phyloP scores from a whole-genome alignment of 2,329 filamentous ascomycete genomes.

The Colletotrichum karsti region DNA sequence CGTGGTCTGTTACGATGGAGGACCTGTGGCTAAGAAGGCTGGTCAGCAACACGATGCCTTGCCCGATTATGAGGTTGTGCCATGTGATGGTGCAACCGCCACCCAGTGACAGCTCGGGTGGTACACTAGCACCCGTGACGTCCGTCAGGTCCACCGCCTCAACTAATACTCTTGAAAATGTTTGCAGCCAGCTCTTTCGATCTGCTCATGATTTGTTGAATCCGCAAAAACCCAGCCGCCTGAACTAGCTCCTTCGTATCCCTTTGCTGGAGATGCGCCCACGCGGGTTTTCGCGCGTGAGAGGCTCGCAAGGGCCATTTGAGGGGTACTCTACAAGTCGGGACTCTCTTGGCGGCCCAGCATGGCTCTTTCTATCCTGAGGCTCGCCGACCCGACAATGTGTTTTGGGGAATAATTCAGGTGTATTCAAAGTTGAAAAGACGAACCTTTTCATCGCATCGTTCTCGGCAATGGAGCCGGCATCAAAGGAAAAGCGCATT shows the following conservation, averaged over 20 bases:
- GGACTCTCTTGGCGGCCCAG: neutral
- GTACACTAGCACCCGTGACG: conserved; percentile 24
- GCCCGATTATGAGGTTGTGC: conserved; percentile 4
- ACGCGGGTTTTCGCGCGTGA: neutral
- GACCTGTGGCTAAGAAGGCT: conserved; percentile 62
- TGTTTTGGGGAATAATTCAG: neutral
- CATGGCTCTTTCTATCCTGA: neutral
- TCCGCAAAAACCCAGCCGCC: neutral
- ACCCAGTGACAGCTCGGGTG: conserved; percentile 8
- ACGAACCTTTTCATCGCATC: conserved; percentile 78
- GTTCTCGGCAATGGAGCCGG: conserved; percentile 58
- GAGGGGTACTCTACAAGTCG: neutral
- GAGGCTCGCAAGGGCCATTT: neutral
- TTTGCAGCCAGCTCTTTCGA: neutral
- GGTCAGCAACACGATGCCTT: conserved; percentile 25
- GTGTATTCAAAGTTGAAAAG: neutral
- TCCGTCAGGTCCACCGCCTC: neutral
- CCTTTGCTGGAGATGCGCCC: conserved; percentile 5
- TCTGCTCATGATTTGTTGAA: neutral
- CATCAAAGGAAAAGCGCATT: conserved; percentile 82
- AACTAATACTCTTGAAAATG: neutral
- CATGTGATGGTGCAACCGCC: conserved; percentile 25
- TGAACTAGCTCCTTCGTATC: neutral
- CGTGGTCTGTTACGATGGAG: conserved; percentile 84
- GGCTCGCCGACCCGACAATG: neutral